phyloP scores from a whole-genome alignment of 1,284 basidiomycete species.

The Ustilago shanxiensis region DNA sequence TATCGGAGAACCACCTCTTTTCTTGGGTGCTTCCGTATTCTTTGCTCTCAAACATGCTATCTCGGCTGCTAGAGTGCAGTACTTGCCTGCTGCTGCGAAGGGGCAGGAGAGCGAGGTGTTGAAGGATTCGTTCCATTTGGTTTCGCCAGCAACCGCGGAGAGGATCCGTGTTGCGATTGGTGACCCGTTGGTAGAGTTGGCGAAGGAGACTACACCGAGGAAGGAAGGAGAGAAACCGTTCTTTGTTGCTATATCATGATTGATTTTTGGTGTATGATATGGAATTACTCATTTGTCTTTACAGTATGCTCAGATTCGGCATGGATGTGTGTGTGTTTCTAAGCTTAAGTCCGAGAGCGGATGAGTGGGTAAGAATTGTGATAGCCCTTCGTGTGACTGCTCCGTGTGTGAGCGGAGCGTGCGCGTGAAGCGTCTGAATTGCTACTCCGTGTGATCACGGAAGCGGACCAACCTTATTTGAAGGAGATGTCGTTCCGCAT shows the following conservation, averaged over 20 bases:
- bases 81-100: slow-evolving; percentile 17
- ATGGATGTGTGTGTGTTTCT: not conserved
- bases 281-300: not conserved
- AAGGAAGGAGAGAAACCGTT: slow-evolving; percentile 64
- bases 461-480: slow-evolving; percentile 4
- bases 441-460: not conserved
- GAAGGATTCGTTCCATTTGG: slow-evolving; percentile 56
- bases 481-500: not conserved
- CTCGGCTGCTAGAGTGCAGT: slow-evolving; percentile 62
- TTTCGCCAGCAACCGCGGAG: slow-evolving; percentile 69
- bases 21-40: slow-evolving; percentile 67
- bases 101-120: slow-evolving; percentile 15
- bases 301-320: not conserved
- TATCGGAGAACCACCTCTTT: slow-evolving; percentile 69
- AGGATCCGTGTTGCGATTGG: slow-evolving; percentile 67
- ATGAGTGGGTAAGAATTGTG: not conserved
- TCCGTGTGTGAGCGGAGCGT: no score
- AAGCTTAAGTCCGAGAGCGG: not conserved
- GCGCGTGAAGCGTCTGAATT: not conserved
- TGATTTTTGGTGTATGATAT: not conserved
- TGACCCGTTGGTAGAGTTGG: slow-evolving; percentile 60
- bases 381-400: not conserved
- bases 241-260: slow-evolving; percentile 64
- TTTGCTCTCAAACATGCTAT: slow-evolving; percentile 70
- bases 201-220: slow-evolving; percentile 58